Conservation (phyloP, 1,284 basidiomycete species). For the Ceraceosorus bombacis region DNA sequence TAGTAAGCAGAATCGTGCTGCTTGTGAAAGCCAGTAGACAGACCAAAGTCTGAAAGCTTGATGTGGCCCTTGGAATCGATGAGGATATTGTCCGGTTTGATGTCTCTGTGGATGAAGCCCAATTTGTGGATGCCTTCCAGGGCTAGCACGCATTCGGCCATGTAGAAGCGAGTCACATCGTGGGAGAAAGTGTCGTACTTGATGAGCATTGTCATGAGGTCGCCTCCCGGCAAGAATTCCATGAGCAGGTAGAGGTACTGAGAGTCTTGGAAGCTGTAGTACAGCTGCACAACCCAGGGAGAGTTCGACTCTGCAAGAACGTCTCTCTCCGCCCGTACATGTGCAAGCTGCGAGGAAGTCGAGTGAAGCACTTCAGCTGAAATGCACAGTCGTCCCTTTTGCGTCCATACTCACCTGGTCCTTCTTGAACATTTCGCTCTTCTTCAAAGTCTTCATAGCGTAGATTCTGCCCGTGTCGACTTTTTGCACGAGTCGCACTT, state of each 20-base stretch:
- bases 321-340: slow-evolving; percentile 96
- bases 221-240: slow-evolving; percentile 97
- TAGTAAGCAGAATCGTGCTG: slow-evolving; percentile 91
- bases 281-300: slow-evolving; percentile 94
- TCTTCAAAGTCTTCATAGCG: slow-evolving; percentile 97
- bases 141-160: slow-evolving; percentile 95
- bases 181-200: slow-evolving; percentile 99
- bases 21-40: slow-evolving; percentile 90
- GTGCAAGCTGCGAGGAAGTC: slow-evolving; percentile 64
- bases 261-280: slow-evolving; percentile 97
- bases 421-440: slow-evolving; percentile 98
- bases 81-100: slow-evolving; percentile 95
- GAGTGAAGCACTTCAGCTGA: background rate
- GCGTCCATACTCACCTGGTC: slow-evolving; percentile 52
- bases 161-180: slow-evolving; percentile 97
- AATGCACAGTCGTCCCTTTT: slow-evolving; percentile 1
- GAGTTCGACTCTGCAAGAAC: slow-evolving; percentile 96
- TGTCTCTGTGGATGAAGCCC: slow-evolving; percentile 95
- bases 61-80: slow-evolving; percentile 88
- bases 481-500: slow-evolving; percentile 93
- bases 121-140: slow-evolving; percentile 97
- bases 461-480: slow-evolving; percentile 95
- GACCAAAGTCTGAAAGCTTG: slow-evolving; percentile 91
- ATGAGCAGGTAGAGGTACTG: slow-evolving; percentile 95
- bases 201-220: slow-evolving; percentile 98